These are phyloP conservation scores for Pseudocercospora macadamiae DNA, from an alignment of 2,329 filamentous ascomycete genomes.

Conservation along the genomic window DNA sequence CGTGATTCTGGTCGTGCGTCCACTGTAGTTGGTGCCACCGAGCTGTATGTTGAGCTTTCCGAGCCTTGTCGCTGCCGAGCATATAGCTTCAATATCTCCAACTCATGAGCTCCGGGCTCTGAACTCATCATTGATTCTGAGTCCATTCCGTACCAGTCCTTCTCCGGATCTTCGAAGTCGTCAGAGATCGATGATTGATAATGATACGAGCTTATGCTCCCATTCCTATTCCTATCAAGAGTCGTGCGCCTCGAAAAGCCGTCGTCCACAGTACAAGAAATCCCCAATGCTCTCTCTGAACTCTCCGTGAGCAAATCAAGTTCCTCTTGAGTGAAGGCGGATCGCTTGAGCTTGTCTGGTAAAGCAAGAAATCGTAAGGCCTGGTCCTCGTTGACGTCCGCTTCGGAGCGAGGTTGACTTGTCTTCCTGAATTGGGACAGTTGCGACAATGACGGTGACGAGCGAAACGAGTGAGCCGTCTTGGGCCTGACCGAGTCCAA, in stretches of 20 bases:
- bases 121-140: slow-evolving; percentile 18
- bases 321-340: slow-evolving; percentile 73
- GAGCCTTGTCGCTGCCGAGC: slow-evolving; percentile 20
- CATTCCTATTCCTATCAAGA: slow-evolving; percentile 17
- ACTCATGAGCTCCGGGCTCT: slow-evolving; percentile 15
- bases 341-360: slow-evolving; percentile 72
- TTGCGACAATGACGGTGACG: slow-evolving; percentile 9
- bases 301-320: slow-evolving; percentile 63
- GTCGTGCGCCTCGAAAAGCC: slow-evolving; percentile 6
- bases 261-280: slow-evolving; percentile 9
- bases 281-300: slow-evolving; percentile 46
- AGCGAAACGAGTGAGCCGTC: slow-evolving; percentile 22
- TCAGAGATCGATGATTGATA: slow-evolving; percentile 17
- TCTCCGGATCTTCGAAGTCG: slow-evolving; percentile 19
- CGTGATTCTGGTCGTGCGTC: slow-evolving; percentile 4
- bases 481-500: slow-evolving; percentile 35
- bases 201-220: slow-evolving; percentile 16
- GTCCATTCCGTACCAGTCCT: slow-evolving; percentile 24
- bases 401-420: slow-evolving; percentile 23
- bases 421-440: slow-evolving; percentile 15
- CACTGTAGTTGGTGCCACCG: slow-evolving; percentile 7
- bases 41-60: slow-evolving; percentile 17
- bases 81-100: slow-evolving; percentile 12
- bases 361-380: slow-evolving; percentile 66
- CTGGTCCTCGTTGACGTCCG: slow-evolving; percentile 34